Evolutionary conservation across 1,284 basidiomycete genomes (phyloP).

Genomic region (Chalciporus sp.): DNA sequence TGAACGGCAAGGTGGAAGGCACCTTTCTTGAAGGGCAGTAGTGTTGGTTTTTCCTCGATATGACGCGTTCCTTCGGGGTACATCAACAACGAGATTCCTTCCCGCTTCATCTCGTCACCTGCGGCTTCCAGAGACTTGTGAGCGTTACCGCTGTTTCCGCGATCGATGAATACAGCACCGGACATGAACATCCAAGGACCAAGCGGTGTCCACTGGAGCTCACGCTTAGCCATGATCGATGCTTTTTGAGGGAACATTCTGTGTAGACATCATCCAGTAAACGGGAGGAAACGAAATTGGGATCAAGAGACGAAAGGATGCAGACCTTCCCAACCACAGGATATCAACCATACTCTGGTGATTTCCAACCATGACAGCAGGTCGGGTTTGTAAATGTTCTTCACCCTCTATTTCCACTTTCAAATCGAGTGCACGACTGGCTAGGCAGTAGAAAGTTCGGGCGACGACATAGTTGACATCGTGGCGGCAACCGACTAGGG

Average conservation of each 20-base stretch:
- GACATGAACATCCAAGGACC: slow-evolving; percentile 92
- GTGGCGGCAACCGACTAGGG: slow-evolving; percentile 71
- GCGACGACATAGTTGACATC: slow-evolving; percentile 90
- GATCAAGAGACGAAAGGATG: slow-evolving; percentile 3
- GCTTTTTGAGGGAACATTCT: slow-evolving; percentile 86
- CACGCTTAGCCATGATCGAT: slow-evolving; percentile 94
- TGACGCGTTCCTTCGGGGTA: slow-evolving; percentile 94
- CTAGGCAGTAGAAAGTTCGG: slow-evolving; percentile 78
- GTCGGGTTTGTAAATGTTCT: slow-evolving; percentile 71
- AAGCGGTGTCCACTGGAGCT: slow-evolving; percentile 85
- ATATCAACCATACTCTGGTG: slow-evolving; percentile 95
- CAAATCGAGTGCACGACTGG: slow-evolving; percentile 70
- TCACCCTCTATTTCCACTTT: slow-evolving; percentile 83
- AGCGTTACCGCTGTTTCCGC: slow-evolving; percentile 80
- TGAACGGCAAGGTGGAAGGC: slow-evolving; percentile 96
- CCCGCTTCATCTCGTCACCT: slow-evolving; percentile 79
- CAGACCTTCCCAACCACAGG: slow-evolving; percentile 79
- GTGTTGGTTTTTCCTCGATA: slow-evolving; percentile 59
- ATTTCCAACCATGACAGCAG: slow-evolving; percentile 85
- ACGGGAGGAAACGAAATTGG: not conserved
- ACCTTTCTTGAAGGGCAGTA: slow-evolving; percentile 96
- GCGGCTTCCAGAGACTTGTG: slow-evolving; percentile 79
- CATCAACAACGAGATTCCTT: slow-evolving; percentile 82
- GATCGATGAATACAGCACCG: slow-evolving; percentile 93
- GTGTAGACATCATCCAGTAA: slow-evolving; percentile 9